These are phyloP conservation scores for Chenopodium quinoa DNA, from an alignment of 148 eudicot genomes.

Conservation along the genomic window DNA sequence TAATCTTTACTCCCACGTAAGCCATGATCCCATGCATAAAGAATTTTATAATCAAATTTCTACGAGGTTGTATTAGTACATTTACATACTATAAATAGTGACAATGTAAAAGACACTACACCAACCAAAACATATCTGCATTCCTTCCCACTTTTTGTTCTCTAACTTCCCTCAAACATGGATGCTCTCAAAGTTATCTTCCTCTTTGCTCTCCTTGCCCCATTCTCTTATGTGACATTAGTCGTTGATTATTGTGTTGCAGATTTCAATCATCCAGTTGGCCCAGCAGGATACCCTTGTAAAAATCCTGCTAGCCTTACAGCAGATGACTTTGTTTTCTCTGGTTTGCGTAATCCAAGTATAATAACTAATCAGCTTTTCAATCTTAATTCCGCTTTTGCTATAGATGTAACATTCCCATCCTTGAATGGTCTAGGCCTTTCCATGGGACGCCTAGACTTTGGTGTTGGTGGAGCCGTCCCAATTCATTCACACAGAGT, in stretches of 20 bases:
- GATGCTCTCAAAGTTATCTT: background rate
- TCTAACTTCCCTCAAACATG: background rate
- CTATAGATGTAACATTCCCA: constrained; percentile 4
- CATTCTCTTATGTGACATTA: background rate
- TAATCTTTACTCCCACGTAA: too few relatives aligned
- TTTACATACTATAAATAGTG: too few relatives aligned
- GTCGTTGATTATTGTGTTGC: constrained; percentile 25
- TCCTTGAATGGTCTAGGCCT: constrained; percentile 27
- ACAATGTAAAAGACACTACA: too few relatives aligned
- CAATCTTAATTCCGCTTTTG: background rate
- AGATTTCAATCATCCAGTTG: constrained; percentile 10
- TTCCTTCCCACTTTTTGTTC: too few relatives aligned
- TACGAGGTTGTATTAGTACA: too few relatives aligned
- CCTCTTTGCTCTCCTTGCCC: background rate
- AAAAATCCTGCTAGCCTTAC: constrained; percentile 15
- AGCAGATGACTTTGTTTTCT: background rate
- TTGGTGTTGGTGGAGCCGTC: constrained; percentile 24
- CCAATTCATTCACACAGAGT: constrained; percentile 17
- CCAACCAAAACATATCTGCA: too few relatives aligned
- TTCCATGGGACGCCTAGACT: constrained; percentile 18
- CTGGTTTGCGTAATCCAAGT: background rate
- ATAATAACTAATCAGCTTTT: constrained; percentile 1
- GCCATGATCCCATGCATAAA: too few relatives aligned
- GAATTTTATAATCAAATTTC: too few relatives aligned
- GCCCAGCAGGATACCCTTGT: constrained; percentile 27